Evolutionary conservation across 2,329 filamentous ascomycete genomes (phyloP).

Genomic region (Boeremia lycopersici): DNA sequence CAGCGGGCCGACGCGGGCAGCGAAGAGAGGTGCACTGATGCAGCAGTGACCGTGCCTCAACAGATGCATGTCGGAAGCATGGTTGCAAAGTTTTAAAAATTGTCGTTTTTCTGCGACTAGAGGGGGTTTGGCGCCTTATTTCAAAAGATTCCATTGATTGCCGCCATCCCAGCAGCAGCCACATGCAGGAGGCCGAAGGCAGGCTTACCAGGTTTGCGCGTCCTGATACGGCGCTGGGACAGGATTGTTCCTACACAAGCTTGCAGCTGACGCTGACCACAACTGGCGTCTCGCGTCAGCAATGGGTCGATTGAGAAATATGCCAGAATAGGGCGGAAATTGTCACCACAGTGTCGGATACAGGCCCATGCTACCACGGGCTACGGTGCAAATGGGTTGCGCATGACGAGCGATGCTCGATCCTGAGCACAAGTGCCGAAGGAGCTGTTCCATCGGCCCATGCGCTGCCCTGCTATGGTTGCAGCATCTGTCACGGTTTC

Average conservation of each 20-base stretch:
- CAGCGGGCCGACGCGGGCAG: constrained; percentile 16
- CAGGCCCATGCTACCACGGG: constrained; percentile 18
- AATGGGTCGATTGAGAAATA: constrained; percentile 16
- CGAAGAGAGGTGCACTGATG: constrained; percentile 18
- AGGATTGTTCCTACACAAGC: constrained; percentile 16
- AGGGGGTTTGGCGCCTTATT: not conserved
- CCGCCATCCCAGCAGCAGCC: constrained; percentile 16
- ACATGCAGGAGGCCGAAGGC: constrained; percentile 22
- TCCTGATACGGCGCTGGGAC: constrained; percentile 18
- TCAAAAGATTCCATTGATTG: constrained; percentile 10
- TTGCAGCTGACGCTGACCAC: constrained; percentile 17
- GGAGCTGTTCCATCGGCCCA: constrained; percentile 2
- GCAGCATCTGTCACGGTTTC: constrained; percentile 18
- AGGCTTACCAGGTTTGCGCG: constrained; percentile 12
- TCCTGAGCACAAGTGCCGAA: constrained; percentile 7
- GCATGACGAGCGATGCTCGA: constrained; percentile 18
- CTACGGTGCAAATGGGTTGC: constrained; percentile 20
- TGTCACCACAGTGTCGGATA: constrained; percentile 18
- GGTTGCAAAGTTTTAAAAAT: not conserved
- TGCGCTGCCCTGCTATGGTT: constrained; percentile 6
- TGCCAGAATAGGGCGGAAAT: constrained; percentile 25
- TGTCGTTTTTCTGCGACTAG: not conserved
- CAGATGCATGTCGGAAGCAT: constrained; percentile 16
- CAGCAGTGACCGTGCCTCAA: constrained; percentile 21
- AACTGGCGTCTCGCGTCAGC: constrained; percentile 30